Conservation (phyloP, 768 basidiomycete species). For the Lactifluus volemus region DNA sequence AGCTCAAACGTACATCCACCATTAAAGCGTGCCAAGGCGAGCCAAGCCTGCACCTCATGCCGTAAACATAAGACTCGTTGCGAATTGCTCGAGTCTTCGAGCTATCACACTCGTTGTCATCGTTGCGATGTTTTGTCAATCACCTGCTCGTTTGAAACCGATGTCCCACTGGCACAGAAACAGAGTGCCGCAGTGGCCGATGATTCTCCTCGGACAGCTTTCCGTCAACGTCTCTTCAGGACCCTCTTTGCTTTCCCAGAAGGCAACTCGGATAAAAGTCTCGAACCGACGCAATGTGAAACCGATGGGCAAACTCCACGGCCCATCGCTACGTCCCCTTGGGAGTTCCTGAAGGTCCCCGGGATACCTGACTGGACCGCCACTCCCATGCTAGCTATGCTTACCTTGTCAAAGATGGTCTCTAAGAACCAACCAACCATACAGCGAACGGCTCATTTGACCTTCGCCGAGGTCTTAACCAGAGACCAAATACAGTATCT, state of each 20-base stretch:
- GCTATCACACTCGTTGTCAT: constrained; percentile 32
- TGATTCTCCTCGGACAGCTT: constrained; percentile 4
- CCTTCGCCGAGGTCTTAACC: constrained; percentile 11
- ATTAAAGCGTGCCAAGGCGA: constrained; percentile 16
- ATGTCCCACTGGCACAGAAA: constrained; percentile 8
- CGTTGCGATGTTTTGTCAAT: constrained; percentile 42
- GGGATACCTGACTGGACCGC: constrained; percentile 36
- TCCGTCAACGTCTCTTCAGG: neutral
- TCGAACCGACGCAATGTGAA: constrained; percentile 13
- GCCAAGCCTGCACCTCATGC: constrained; percentile 35
- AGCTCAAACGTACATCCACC: neutral
- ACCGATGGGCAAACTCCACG: neutral
- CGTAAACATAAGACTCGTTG: constrained; percentile 43
- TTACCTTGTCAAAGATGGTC: constrained; percentile 29
- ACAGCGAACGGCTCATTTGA: constrained; percentile 19
- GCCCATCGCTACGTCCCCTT: constrained; percentile 23
- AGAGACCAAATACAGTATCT: constrained; percentile 10
- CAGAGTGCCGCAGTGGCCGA: constrained; percentile 21
- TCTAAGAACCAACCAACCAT: constrained; percentile 22
- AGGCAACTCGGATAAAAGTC: neutral
- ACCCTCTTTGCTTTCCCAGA: neutral
- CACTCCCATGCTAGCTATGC: constrained; percentile 39
- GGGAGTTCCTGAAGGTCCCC: constrained; percentile 33
- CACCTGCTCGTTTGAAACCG: constrained; percentile 39
- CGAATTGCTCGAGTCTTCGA: constrained; percentile 37